Evolutionary conservation across 1,139 yeast genomes (phyloP).

Genomic region (Kodamaea sp.): DNA sequence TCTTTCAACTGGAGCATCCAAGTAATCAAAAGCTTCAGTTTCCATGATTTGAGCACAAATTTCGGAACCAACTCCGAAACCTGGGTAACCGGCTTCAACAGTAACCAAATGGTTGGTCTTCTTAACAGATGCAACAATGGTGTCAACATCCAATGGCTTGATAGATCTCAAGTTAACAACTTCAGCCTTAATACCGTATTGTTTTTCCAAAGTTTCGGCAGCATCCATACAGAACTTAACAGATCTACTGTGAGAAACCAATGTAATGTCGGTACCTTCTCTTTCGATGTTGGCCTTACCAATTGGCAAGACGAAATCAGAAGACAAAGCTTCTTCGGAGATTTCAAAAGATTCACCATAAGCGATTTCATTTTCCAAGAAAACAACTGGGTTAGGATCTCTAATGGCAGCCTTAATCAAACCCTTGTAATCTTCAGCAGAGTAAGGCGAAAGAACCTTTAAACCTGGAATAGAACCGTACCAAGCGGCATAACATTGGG

Average conservation of each 20-base stretch:
- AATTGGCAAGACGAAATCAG: slow-evolving; percentile 89
- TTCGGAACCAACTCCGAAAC: slow-evolving; percentile 98
- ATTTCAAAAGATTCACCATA: slow-evolving; percentile 91
- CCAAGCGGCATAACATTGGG: slow-evolving; percentile 97
- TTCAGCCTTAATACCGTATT: slow-evolving; percentile 87
- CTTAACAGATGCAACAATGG: slow-evolving; percentile 84
- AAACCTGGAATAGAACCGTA: slow-evolving; percentile 97
- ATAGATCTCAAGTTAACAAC: slow-evolving; percentile 94
- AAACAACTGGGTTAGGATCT: slow-evolving; percentile 97
- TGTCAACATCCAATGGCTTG: slow-evolving; percentile 90
- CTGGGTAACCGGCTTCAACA: slow-evolving; percentile 98
- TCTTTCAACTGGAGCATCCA: slow-evolving; percentile 98
- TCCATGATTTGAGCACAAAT: slow-evolving; percentile 98
- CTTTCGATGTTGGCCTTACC: slow-evolving; percentile 95
- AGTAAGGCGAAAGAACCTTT: slow-evolving; percentile 92
- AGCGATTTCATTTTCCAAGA: slow-evolving; percentile 91
- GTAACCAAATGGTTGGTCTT: slow-evolving; percentile 96
- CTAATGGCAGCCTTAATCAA: slow-evolving; percentile 92
- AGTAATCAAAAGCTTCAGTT: slow-evolving; percentile 95
- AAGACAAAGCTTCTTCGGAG: slow-evolving; percentile 81
- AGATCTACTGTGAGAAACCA: slow-evolving; percentile 90
- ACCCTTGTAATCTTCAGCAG: slow-evolving; percentile 96
- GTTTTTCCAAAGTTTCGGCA: slow-evolving; percentile 79
- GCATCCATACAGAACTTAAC: slow-evolving; percentile 84
- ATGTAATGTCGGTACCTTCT: slow-evolving; percentile 85